Conservation (phyloP, 371 early-diverging fungal species). For the Haplosporangium sp. region DNA sequence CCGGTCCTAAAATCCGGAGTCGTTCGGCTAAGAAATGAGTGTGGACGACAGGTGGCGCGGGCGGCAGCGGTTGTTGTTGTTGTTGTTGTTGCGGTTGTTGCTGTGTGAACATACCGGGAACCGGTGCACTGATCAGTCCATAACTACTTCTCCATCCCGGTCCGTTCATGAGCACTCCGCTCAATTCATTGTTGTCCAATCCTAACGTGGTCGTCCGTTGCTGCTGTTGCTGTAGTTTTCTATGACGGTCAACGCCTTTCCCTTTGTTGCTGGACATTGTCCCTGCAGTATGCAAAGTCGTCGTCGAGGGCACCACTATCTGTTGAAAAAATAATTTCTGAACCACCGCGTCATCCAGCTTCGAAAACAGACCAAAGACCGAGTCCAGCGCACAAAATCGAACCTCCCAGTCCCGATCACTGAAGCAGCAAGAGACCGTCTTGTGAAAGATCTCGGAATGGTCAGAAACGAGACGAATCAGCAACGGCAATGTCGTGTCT, state of each 20-base stretch:
- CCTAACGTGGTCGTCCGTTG: conserved; percentile 1
- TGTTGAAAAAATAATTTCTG: conserved; percentile 36
- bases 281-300: neutral
- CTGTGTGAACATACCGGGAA: neutral
- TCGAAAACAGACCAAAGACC: conserved; percentile 47
- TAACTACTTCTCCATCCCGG: neutral
- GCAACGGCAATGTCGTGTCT: conserved; percentile 32
- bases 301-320: neutral
- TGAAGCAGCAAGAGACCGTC: conserved; percentile 20
- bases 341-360: conserved; percentile 42
- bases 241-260: conserved; percentile 27
- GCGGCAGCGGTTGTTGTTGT: neutral
- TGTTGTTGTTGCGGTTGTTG: neutral
- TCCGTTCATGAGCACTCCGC: conserved; percentile 13
- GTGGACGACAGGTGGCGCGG: neutral
- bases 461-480: conserved; percentile 28
- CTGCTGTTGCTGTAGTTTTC: conserved; percentile 6
- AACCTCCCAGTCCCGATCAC: conserved; percentile 35
- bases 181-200: conserved; percentile 14
- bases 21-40: conserved; percentile 32
- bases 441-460: conserved; percentile 27
- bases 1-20: conserved; percentile 40
- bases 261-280: conserved; percentile 33
- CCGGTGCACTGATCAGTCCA: too few species aligned
- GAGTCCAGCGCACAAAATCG: conserved; percentile 44